A percentile compares a stretch with the other conserved stretches of the same genome.
phyloP scores from a whole-genome alignment of 2,329 filamentous ascomycete species.

The Sclerotinia trifoliorum region DNA sequence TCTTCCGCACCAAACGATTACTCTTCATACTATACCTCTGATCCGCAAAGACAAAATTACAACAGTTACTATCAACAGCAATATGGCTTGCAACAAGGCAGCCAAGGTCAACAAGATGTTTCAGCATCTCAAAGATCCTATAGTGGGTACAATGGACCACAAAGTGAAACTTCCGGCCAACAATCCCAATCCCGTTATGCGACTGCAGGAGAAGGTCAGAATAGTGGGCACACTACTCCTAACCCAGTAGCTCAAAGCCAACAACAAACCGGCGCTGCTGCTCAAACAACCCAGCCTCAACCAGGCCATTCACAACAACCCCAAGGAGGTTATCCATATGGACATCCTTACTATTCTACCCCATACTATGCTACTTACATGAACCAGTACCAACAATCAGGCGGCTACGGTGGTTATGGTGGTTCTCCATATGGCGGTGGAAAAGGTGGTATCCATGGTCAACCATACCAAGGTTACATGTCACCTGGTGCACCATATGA shows the following conservation, averaged over 20 bases:
- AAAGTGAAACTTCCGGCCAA: slow-evolving; percentile 64
- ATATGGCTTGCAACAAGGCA: slow-evolving; percentile 50
- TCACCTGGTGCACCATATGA: slow-evolving; percentile 40
- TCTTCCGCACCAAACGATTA: slow-evolving; percentile 77
- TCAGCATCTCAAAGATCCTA: slow-evolving; percentile 70
- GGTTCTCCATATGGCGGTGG: slow-evolving; percentile 38
- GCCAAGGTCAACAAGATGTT: slow-evolving; percentile 71
- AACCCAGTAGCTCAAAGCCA: slow-evolving; percentile 67
- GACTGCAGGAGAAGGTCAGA: slow-evolving; percentile 66
- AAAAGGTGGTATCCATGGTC: slow-evolving; percentile 40
- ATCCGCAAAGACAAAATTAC: slow-evolving; percentile 70
- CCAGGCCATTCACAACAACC: slow-evolving; percentile 52
- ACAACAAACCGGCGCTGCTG: slow-evolving; percentile 44
- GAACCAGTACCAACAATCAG: slow-evolving; percentile 50
- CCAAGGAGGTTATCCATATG: slow-evolving; percentile 51
- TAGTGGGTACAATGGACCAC: slow-evolving; percentile 69
- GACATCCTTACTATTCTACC: slow-evolving; percentile 60
- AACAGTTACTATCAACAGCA: slow-evolving; percentile 68
- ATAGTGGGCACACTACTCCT: slow-evolving; percentile 87
- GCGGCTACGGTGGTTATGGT: slow-evolving; percentile 41
- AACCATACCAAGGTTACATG: slow-evolving; percentile 41
- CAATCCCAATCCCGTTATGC: slow-evolving; percentile 61
- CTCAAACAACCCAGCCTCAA: slow-evolving; percentile 44
- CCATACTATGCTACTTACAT: slow-evolving; percentile 63
- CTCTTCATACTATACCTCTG: slow-evolving; percentile 80